phyloP scores from a whole-genome alignment of 1,284 basidiomycete species.

The Fistulina hepatica region DNA sequence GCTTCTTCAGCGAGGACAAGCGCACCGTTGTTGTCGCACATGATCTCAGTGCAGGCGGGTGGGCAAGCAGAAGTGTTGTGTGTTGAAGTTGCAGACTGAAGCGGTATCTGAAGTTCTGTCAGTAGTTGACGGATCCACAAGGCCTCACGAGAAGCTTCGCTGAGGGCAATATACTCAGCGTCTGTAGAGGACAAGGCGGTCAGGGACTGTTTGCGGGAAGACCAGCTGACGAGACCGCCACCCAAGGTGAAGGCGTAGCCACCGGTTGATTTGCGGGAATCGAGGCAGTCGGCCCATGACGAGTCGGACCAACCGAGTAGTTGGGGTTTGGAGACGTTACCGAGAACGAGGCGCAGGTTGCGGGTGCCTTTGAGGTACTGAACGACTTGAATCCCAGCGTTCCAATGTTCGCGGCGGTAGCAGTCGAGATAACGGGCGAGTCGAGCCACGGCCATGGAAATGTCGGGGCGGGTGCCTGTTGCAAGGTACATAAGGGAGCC shows the following conservation, averaged over 20 bases:
- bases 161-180: constrained; percentile 28
- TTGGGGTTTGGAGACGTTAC: too few species aligned
- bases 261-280: too few species aligned
- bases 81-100: too few species aligned
- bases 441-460: constrained; percentile 27
- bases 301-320: too few species aligned
- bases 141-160: constrained; percentile 23
- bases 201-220: constrained; percentile 14
- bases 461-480: constrained; percentile 29
- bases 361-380: constrained; percentile 33
- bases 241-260: too few species aligned
- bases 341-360: constrained; percentile 21
- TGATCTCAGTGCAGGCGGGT: too few species aligned
- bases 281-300: too few species aligned
- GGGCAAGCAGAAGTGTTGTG: constrained; percentile 1
- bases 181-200: constrained; percentile 24
- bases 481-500: constrained; percentile 32
- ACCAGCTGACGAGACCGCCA: constrained; percentile 12
- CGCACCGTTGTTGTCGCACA: constrained; percentile 24
- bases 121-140: constrained; percentile 24
- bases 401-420: constrained; percentile 25
- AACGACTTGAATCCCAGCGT: constrained; percentile 27
- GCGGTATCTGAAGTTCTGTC: too few species aligned
- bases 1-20: constrained; percentile 10
- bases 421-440: constrained; percentile 26